Conservation (phyloP, 805 yeast species). For the Wickerhamomyces mucosus region DNA sequence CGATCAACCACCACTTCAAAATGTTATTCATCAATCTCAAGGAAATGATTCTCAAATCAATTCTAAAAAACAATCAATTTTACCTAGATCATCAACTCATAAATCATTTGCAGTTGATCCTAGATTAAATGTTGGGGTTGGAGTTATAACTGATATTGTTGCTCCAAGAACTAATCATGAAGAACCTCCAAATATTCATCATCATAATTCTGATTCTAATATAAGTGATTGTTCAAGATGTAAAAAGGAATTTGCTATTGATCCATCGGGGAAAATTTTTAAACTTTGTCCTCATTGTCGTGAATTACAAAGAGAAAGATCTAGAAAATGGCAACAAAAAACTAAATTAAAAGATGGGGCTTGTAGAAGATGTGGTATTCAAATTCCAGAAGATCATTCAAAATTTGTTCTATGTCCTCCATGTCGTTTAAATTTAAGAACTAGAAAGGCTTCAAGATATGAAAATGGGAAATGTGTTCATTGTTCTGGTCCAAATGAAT, state of each 20-base stretch:
- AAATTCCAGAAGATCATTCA: constrained; percentile 39
- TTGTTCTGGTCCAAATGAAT: constrained; percentile 49
- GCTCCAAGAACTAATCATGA: constrained; percentile 12
- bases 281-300: constrained; percentile 59
- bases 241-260: constrained; percentile 46
- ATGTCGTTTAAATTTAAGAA: constrained; percentile 46
- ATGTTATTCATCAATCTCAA: not conserved
- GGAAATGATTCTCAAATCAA: not conserved
- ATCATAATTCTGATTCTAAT: constrained; percentile 2
- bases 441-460: constrained; percentile 47
- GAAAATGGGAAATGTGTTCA: constrained; percentile 61
- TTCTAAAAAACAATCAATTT: not conserved
- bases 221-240: constrained; percentile 40
- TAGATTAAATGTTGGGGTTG: constrained; percentile 15
- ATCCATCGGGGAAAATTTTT: constrained; percentile 26
- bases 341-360: constrained; percentile 53
- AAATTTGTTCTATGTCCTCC: constrained; percentile 51
- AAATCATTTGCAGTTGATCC: constrained; percentile 17
- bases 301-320: constrained; percentile 50
- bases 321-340: constrained; percentile 54
- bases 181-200: constrained; percentile 1
- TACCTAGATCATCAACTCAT: constrained; percentile 5
- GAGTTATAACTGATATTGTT: constrained; percentile 13
- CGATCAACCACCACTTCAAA: not conserved
- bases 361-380: constrained; percentile 54